These are phyloP conservation scores for Lagerstroemia speciosa DNA, from an alignment of 345 rosid species.

Conservation along the genomic window DNA sequence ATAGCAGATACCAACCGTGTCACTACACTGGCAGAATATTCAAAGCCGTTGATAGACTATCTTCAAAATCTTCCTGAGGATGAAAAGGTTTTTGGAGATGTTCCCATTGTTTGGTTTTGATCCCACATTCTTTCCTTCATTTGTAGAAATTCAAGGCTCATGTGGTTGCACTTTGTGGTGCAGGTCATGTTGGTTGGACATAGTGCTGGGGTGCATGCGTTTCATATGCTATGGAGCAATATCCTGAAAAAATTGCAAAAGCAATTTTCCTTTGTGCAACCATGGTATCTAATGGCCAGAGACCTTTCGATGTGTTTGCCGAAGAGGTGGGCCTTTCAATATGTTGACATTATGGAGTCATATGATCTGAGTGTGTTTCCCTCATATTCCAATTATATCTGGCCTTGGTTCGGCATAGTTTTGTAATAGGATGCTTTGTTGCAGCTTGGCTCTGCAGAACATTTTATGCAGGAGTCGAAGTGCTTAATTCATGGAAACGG, in stretches of 20 bases:
- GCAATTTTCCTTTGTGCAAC: conserved; percentile 78
- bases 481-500: conserved; percentile 83
- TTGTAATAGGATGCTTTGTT: conserved; percentile 11
- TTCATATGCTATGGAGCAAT: conserved; percentile 77
- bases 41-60: conserved; percentile 62
- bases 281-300: conserved; percentile 82
- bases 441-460: conserved; percentile 97
- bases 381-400: not conserved
- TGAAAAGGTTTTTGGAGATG: conserved; percentile 51
- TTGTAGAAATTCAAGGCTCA: not conserved
- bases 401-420: conserved; percentile 9
- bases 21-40: conserved; percentile 64
- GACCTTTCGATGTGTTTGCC: conserved; percentile 89
- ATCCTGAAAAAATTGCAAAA: conserved; percentile 66
- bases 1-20: conserved; percentile 57
- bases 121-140: not conserved
- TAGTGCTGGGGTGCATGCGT: conserved; percentile 84
- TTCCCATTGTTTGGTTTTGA: not conserved
- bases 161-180: not conserved
- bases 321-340: conserved; percentile 60
- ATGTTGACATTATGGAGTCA: too few relatives aligned
- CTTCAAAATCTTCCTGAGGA: conserved; percentile 66
- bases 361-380: not conserved
- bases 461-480: conserved; percentile 74
- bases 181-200: conserved; percentile 94